These are phyloP conservation scores for Magnusiomyces suaveolens DNA, from an alignment of 1,139 yeast genomes.

Conservation along the genomic window DNA sequence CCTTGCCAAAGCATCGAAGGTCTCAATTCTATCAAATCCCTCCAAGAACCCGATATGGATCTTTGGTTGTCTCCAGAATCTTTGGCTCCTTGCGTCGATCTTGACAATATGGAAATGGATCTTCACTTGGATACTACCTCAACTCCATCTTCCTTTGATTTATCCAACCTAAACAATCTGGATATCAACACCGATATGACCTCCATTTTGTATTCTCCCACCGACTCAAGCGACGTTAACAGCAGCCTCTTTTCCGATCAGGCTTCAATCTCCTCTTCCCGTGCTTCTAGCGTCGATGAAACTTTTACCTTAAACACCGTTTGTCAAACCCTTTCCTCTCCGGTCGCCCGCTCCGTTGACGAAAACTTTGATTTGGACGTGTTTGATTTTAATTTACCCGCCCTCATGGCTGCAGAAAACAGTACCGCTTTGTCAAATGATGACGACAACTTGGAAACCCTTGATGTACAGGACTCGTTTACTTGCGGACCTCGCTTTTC, in stretches of 20 bases:
- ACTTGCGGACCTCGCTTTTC: background rate
- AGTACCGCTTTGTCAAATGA: too few species aligned
- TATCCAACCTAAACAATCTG: background rate
- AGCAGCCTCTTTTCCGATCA: background rate
- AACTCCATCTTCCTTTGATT: background rate
- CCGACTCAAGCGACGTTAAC: background rate
- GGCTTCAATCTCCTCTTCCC: background rate
- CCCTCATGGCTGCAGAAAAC: background rate
- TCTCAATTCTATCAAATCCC: too few species aligned
- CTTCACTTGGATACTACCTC: background rate
- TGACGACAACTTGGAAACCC: too few species aligned
- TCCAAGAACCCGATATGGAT: too few species aligned
- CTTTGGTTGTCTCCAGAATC: slow-evolving; percentile 10
- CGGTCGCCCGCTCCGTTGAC: background rate
- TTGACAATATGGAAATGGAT: background rate
- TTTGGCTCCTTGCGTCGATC: slow-evolving; percentile 2
- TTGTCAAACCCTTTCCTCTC: too few species aligned
- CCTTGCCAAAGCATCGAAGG: too few species aligned
- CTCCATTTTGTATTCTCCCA: background rate
- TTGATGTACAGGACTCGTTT: too few species aligned
- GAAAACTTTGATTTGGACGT: background rate
- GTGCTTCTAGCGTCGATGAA: background rate
- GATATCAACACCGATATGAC: background rate
- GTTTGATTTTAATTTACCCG: background rate
- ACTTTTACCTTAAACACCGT: background rate